A percentile compares a stretch with the other conserved stretches of the same genome.
Evolutionary conservation across 2,329 filamentous ascomycete genomes (phyloP).

Genomic region (Knufia petricola): DNA sequence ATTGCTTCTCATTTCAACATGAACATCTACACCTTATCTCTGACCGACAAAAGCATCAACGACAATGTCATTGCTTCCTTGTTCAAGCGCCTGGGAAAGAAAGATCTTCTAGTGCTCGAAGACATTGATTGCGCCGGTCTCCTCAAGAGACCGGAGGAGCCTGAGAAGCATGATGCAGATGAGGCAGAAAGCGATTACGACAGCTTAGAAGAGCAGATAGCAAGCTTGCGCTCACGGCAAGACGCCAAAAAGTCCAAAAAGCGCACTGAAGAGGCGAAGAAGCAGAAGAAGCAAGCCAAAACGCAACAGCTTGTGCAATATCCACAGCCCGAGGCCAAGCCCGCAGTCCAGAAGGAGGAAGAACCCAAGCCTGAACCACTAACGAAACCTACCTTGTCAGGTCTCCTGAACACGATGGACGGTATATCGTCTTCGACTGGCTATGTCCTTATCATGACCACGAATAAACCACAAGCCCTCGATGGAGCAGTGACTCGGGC

Average conservation of each 20-base stretch:
- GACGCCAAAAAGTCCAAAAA: too few relatives aligned
- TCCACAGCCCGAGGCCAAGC: too few relatives aligned
- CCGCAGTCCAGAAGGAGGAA: too few relatives aligned
- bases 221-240: too few relatives aligned
- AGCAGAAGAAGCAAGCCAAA: too few relatives aligned
- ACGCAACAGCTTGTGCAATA: too few relatives aligned
- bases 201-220: too few relatives aligned
- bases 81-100: slow-evolving; percentile 51
- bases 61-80: slow-evolving; percentile 52
- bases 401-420: slow-evolving; percentile 73
- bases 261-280: too few relatives aligned
- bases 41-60: slow-evolving; percentile 50
- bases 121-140: slow-evolving; percentile 60
- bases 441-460: slow-evolving; percentile 74
- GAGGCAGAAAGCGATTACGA: too few relatives aligned
- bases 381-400: slow-evolving; percentile 56
- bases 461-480: slow-evolving; percentile 63
- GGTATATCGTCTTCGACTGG: slow-evolving; percentile 72
- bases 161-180: too few relatives aligned
- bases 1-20: slow-evolving; percentile 57
- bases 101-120: slow-evolving; percentile 58
- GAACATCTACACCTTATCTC: slow-evolving; percentile 55
- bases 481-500: slow-evolving; percentile 66
- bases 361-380: not conserved
- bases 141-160: slow-evolving; percentile 1